These are phyloP conservation scores for Malassezia cuniculi DNA, from an alignment of 1,284 basidiomycete genomes.

Conservation along the genomic window DNA sequence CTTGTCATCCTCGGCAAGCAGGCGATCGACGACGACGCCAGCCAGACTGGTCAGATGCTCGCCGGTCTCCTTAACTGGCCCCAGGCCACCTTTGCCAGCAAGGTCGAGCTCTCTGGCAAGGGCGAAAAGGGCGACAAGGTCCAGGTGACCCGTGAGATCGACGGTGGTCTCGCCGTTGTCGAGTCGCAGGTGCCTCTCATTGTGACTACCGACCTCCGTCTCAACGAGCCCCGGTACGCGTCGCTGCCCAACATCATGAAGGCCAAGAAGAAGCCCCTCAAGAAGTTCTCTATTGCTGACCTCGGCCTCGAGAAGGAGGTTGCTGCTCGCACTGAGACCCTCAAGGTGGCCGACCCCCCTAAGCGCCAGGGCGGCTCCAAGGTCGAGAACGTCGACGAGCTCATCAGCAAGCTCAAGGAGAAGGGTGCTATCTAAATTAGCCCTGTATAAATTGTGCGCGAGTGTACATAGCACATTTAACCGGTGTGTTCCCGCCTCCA, in stretches of 20 bases:
- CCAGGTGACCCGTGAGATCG: slow-evolving; percentile 75
- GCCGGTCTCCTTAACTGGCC: slow-evolving; percentile 83
- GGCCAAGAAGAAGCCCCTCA: slow-evolving; percentile 95
- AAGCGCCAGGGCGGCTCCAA: slow-evolving; percentile 83
- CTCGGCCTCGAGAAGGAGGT: slow-evolving; percentile 65
- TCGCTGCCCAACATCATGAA: slow-evolving; percentile 47
- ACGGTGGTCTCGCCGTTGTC: slow-evolving; percentile 80
- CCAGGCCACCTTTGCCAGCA: slow-evolving; percentile 89
- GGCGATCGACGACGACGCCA: slow-evolving; percentile 90
- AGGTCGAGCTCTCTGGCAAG: slow-evolving; percentile 59
- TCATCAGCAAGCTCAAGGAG: slow-evolving; percentile 78
- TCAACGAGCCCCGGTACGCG: slow-evolving; percentile 43
- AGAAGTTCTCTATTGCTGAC: slow-evolving; percentile 68
- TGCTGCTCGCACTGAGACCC: slow-evolving; percentile 63
- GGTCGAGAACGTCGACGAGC: slow-evolving; percentile 74
- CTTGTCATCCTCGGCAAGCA: slow-evolving; percentile 96
- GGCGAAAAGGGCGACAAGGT: slow-evolving; percentile 55
- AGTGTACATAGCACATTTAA: too few species aligned
- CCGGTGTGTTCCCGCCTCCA: too few species aligned
- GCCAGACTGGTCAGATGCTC: slow-evolving; percentile 96
- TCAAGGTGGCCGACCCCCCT: slow-evolving; percentile 83
- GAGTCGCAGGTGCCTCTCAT: slow-evolving; percentile 69
- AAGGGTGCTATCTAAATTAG: slow-evolving; percentile 58
- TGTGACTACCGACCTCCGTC: slow-evolving; percentile 78
- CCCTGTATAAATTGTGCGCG: too few species aligned